Conservation (phyloP, 805 yeast genomes). For the Wickerhamomyces chambardii region DNA sequence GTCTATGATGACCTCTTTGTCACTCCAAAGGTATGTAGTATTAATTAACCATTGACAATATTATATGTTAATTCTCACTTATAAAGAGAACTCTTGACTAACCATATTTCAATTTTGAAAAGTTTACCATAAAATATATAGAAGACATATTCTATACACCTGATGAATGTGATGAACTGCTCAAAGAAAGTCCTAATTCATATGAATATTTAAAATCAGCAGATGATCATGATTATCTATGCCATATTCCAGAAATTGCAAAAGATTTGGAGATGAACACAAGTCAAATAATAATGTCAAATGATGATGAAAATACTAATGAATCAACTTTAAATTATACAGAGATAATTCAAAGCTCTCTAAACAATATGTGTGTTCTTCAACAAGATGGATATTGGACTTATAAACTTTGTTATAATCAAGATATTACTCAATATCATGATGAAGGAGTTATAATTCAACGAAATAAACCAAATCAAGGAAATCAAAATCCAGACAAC, state of each 20-base stretch:
- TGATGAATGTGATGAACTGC: not conserved
- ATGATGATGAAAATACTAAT: not conserved
- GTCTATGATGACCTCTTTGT: slow-evolving; percentile 11
- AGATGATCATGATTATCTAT: slow-evolving; percentile 4
- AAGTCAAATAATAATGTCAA: not conserved
- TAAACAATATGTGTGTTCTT: slow-evolving; percentile 1
- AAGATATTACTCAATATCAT: slow-evolving; percentile 9
- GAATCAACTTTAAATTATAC: not conserved
- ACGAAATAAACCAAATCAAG: not conserved
- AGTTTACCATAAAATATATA: slow-evolving; percentile 9
- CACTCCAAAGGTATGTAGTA: slow-evolving; percentile 13
- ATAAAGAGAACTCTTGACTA: no score
- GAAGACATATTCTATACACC: slow-evolving; percentile 1
- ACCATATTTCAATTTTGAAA: not conserved
- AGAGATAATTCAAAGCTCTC: not conserved
- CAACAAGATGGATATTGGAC: slow-evolving; percentile 8
- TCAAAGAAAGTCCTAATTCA: not conserved
- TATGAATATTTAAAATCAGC: not conserved
- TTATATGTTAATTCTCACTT: no score
- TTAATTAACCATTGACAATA: no score
- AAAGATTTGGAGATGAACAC: not conserved
- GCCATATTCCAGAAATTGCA: slow-evolving; percentile 4
- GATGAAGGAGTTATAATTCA: slow-evolving; percentile 1
- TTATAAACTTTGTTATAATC: slow-evolving; percentile 3
- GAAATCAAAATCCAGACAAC: no score